A percentile compares a stretch with the other conserved stretches of the same genome.
phyloP scores from a whole-genome alignment of 805 yeast species.

The Candida fluviatilis region DNA sequence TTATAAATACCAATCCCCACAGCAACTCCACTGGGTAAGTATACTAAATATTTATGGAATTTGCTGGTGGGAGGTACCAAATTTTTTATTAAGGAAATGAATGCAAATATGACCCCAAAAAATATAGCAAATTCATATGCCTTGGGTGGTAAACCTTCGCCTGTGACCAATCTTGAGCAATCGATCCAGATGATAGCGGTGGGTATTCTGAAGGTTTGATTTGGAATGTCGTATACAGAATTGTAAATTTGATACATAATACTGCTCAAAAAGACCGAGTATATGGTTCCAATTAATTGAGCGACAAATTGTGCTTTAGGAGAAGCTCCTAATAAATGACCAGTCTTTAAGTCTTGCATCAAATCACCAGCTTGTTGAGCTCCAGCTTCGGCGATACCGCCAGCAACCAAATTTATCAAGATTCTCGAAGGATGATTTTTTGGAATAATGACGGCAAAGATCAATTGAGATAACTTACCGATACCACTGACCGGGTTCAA shows the following conservation, averaged over 20 bases:
- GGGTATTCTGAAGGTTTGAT: constrained; percentile 77
- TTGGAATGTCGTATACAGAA: constrained; percentile 80
- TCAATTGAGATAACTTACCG: constrained; percentile 86
- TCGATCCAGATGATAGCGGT: constrained; percentile 97
- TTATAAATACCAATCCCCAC: constrained; percentile 96
- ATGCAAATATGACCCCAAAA: constrained; percentile 67
- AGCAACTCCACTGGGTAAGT: constrained; percentile 91
- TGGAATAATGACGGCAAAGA: constrained; percentile 82
- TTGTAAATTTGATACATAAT: constrained; percentile 81
- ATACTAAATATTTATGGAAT: constrained; percentile 42
- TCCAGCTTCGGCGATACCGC: constrained; percentile 97
- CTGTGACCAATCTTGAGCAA: constrained; percentile 89
- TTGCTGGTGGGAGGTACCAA: constrained; percentile 41
- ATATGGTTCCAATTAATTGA: constrained; percentile 81
- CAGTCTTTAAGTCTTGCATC: constrained; percentile 96
- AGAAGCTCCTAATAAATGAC: constrained; percentile 85
- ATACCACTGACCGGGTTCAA: constrained; percentile 95
- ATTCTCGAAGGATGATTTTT: constrained; percentile 73
- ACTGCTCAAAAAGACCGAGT: constrained; percentile 77
- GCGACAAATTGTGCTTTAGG: constrained; percentile 91
- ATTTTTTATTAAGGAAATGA: constrained; percentile 62
- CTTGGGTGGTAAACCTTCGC: constrained; percentile 81
- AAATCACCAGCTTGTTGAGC: constrained; percentile 98
- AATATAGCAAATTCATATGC: constrained; percentile 57
- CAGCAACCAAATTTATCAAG: constrained; percentile 82